Percentiles rank a stretch among this genome's conserved stretches.
Conservation (phyloP, 1,284 basidiomycete genomes). For the Naganishia sp. region DNA sequence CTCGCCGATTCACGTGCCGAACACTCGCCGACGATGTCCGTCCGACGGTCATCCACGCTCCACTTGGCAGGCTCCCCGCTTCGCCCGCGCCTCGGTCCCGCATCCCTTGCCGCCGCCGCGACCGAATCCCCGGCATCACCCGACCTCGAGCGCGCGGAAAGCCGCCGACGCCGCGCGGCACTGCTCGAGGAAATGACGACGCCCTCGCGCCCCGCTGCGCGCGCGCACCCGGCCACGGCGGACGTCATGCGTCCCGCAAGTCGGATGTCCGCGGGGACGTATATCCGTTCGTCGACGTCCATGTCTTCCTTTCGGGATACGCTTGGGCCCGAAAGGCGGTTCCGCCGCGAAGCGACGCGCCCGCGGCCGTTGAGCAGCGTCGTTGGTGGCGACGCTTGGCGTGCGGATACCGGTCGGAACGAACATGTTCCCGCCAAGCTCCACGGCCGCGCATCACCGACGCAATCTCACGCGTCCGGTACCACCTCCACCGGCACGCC, state of each 20-base stretch:
- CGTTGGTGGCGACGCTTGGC: neutral
- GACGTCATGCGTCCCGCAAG: slow-evolving; percentile 1
- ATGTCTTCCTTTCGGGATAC: slow-evolving; percentile 20
- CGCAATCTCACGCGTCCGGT: slow-evolving; percentile 3
- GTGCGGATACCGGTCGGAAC: neutral
- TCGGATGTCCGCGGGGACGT: slow-evolving; percentile 1
- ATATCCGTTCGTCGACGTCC: slow-evolving; percentile 16
- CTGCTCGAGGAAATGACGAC: slow-evolving; percentile 17
- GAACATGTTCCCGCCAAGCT: neutral
- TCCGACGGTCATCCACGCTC: slow-evolving; percentile 11
- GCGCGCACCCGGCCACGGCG: neutral
- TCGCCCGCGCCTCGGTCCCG: neutral
- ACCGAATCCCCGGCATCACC: neutral
- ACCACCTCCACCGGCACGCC: slow-evolving; percentile 11
- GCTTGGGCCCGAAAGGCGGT: neutral
- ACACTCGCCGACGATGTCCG: neutral
- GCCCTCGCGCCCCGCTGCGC: neutral
- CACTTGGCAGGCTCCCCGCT: slow-evolving; percentile 6
- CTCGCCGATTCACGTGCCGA: neutral
- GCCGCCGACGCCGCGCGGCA: slow-evolving; percentile 12
- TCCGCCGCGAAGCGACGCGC: slow-evolving; percentile 2
- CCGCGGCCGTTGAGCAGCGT: neutral
- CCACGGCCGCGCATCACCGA: slow-evolving; percentile 4
- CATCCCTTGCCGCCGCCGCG: neutral
- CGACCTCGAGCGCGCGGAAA: slow-evolving; percentile 16